phyloP scores from a whole-genome alignment of 2,329 filamentous ascomycete species.

The Stachybotrys elegans region DNA sequence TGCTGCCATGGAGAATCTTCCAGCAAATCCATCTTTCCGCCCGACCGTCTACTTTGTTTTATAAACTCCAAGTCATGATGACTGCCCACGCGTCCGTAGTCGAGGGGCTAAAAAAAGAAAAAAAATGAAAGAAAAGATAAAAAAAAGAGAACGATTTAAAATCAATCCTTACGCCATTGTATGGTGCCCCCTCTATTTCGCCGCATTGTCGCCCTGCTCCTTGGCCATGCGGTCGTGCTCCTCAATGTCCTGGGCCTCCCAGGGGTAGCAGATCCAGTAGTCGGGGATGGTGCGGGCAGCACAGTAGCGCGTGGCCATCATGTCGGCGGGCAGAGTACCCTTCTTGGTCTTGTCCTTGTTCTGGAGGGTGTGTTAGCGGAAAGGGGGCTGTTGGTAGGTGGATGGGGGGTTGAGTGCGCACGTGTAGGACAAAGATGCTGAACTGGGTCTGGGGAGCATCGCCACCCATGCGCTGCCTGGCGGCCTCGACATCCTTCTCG shows the following conservation, averaged over 20 bases:
- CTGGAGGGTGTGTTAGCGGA: constrained; percentile 32
- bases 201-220: constrained; percentile 28
- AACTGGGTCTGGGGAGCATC: constrained; percentile 71
- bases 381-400: fast-evolving
- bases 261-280: constrained; percentile 98
- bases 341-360: constrained; percentile 99
- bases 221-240: constrained; percentile 75
- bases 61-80: too few species aligned
- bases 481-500: constrained; percentile 86
- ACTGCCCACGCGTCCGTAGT: too few species aligned
- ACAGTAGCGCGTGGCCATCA: constrained; percentile 73
- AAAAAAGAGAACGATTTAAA: too few species aligned
- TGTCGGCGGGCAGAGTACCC: constrained; percentile 72
- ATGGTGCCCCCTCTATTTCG: constrained; percentile 12
- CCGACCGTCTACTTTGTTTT: too few species aligned
- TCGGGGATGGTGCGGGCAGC: constrained; percentile 87
- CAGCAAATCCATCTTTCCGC: too few species aligned
- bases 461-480: constrained; percentile 66
- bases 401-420: constrained; percentile 35
- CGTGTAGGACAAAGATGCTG: constrained; percentile 91
- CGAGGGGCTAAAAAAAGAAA: too few species aligned
- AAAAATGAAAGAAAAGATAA: too few species aligned
- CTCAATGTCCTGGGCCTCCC: constrained; percentile 93
- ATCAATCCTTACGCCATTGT: neutral
- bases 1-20: too few species aligned